Percentiles rank a stretch among this genome's conserved stretches.
Evolutionary conservation across 192 early-diverging fungal genomes (phyloP).

Genomic region (Entomortierella beljakovae): DNA sequence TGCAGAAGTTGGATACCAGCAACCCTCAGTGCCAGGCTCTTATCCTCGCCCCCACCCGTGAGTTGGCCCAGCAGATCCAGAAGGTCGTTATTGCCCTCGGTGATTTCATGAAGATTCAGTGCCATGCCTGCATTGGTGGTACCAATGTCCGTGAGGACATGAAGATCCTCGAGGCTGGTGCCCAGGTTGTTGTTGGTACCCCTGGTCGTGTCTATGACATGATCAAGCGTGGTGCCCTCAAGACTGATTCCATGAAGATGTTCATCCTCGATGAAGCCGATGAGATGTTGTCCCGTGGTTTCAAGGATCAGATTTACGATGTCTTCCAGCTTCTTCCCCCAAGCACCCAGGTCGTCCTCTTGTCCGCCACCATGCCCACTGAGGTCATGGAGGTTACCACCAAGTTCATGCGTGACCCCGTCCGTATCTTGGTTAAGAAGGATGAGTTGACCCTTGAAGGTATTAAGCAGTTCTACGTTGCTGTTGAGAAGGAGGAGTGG

Average conservation of each 20-base stretch:
- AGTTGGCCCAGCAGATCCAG: conserved; percentile 98
- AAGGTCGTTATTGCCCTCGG: conserved; percentile 95
- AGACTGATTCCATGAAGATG: conserved; percentile 92
- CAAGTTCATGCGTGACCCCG: conserved; percentile 98
- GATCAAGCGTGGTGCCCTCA: conserved; percentile 92
- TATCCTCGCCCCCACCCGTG: conserved; percentile 97
- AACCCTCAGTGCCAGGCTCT: conserved; percentile 92
- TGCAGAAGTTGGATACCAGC: conserved; percentile 89
- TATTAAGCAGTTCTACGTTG: conserved; percentile 96
- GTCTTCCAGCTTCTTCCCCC: conserved; percentile 94
- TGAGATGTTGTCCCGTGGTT: conserved; percentile 98
- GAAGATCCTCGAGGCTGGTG: conserved; percentile 80
- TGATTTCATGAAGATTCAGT: conserved; percentile 95
- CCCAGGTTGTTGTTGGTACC: conserved; percentile 97
- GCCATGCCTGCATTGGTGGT: conserved; percentile 98
- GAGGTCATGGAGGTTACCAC: conserved; percentile 96
- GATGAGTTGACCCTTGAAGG: conserved; percentile 96
- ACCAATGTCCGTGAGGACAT: conserved; percentile 94
- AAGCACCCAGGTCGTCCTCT: conserved; percentile 93
- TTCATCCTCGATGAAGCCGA: conserved; percentile 99
- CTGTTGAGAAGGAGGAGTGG: conserved; percentile 99
- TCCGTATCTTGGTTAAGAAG: conserved; percentile 98
- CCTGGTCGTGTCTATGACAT: conserved; percentile 99
- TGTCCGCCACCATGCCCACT: conserved; percentile 96
- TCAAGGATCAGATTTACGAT: conserved; percentile 99